Percentiles rank a stretch among this genome's conserved stretches.
phyloP scores from a whole-genome alignment of 345 rosid genomes.

The Dipteronia dyeriana region DNA sequence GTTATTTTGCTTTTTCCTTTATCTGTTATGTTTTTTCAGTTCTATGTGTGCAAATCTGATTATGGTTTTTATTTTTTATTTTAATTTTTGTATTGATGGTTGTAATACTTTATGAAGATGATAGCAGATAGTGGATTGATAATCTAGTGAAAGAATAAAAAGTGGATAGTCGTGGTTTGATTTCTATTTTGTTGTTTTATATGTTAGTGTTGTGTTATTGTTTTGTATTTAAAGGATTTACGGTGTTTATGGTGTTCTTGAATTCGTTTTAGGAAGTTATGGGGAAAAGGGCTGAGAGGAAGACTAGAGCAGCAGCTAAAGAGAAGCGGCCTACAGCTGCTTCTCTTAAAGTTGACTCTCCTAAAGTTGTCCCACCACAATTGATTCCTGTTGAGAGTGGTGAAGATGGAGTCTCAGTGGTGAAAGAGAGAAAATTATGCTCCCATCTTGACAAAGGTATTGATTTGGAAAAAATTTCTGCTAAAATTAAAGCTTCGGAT shows the following conservation, averaged over 20 bases:
- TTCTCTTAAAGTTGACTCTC: conserved; percentile 37
- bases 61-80: background rate
- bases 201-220: conserved; percentile 5
- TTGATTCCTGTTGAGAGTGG: conserved; percentile 32
- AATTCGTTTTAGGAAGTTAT: conserved; percentile 47
- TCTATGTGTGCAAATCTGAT: conserved; percentile 5
- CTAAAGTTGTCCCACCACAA: conserved; percentile 40
- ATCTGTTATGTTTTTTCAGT: background rate
- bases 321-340: conserved; percentile 41
- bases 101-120: background rate
- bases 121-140: background rate
- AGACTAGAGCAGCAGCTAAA: conserved; percentile 56
- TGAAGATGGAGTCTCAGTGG: conserved; percentile 32
- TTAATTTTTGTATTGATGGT: conserved; percentile 10
- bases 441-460: conserved; percentile 65
- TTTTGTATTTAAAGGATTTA: conserved; percentile 14
- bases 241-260: conserved; percentile 22
- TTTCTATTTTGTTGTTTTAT: conserved; percentile 9
- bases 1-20: conserved; percentile 18
- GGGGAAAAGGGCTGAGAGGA: conserved; percentile 92
- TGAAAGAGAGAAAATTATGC: conserved; percentile 56
- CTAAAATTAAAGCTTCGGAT: conserved; percentile 53
- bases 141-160: background rate
- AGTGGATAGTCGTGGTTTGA: conserved; percentile 5
- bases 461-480: conserved; percentile 55